A percentile compares a stretch with the other conserved stretches of the same genome.
phyloP scores from a whole-genome alignment of 495 filamentous ascomycete genomes.

The Lophiotrema nucula region DNA sequence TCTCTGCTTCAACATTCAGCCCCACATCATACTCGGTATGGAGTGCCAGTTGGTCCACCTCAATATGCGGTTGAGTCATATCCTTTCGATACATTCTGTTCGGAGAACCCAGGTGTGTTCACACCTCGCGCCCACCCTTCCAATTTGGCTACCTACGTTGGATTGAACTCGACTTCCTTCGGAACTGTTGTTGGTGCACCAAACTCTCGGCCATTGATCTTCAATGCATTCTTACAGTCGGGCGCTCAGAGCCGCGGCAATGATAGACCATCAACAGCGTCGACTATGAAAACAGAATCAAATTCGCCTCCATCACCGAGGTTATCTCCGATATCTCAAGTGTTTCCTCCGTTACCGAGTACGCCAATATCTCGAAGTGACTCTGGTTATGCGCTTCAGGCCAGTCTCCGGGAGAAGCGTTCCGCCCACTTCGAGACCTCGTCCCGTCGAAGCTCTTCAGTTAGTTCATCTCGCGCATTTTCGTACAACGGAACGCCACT shows the following conservation, averaged over 20 bases:
- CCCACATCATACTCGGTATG: slow-evolving; percentile 83
- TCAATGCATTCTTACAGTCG: slow-evolving; percentile 86
- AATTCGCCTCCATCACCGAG: slow-evolving; percentile 75
- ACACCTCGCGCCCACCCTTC: slow-evolving; percentile 65
- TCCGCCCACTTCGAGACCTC: slow-evolving; percentile 88
- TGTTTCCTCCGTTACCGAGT: slow-evolving; percentile 71
- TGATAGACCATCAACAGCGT: slow-evolving; percentile 79
- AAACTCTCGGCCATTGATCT: slow-evolving; percentile 58
- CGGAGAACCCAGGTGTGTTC: slow-evolving; percentile 80
- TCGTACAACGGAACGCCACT: slow-evolving; percentile 20
- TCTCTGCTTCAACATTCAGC: slow-evolving; percentile 87
- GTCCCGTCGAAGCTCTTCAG: slow-evolving; percentile 82
- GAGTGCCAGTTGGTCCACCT: slow-evolving; percentile 84
- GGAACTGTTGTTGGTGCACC: slow-evolving; percentile 52
- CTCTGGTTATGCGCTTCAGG: slow-evolving; percentile 80
- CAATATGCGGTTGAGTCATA: slow-evolving; percentile 90
- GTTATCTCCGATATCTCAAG: slow-evolving; percentile 74
- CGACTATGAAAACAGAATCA: slow-evolving; percentile 59
- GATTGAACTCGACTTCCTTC: slow-evolving; percentile 84
- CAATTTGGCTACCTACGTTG: slow-evolving; percentile 77
- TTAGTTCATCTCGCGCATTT: slow-evolving; percentile 17
- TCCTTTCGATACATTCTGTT: slow-evolving; percentile 82
- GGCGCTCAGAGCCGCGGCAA: slow-evolving; percentile 60
- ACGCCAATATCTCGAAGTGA: slow-evolving; percentile 83
- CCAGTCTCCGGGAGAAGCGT: slow-evolving; percentile 86